Conservation (phyloP, 2,329 filamentous ascomycete species). For the Lizonia empirigonia region DNA sequence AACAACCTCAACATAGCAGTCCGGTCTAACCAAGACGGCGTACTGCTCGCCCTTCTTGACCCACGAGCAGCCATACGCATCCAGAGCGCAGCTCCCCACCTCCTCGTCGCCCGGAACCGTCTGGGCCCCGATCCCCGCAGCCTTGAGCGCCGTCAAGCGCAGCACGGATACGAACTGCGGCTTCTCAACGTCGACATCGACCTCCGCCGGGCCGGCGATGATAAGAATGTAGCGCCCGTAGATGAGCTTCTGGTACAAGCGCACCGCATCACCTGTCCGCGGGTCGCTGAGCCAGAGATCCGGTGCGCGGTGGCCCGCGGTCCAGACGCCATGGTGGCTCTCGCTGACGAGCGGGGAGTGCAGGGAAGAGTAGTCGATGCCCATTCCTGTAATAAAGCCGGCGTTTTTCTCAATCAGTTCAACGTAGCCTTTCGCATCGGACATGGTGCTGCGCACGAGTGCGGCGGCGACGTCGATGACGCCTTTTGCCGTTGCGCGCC, state of each 20-base stretch:
- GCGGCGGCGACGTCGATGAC: constrained; percentile 57
- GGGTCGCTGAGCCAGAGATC: constrained; percentile 22
- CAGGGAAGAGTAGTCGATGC: constrained; percentile 49
- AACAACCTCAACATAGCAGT: constrained; percentile 19
- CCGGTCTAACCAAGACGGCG: constrained; percentile 17
- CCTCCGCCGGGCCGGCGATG: neutral
- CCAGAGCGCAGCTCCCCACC: neutral
- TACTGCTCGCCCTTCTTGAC: constrained; percentile 4
- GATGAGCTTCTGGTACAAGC: constrained; percentile 15
- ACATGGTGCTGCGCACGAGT: constrained; percentile 54
- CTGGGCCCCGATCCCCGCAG: neutral
- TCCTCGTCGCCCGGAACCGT: neutral
- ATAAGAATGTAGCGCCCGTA: constrained; percentile 20
- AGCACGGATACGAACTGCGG: constrained; percentile 4
- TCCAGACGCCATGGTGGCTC: constrained; percentile 43
- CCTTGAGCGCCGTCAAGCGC: constrained; percentile 1
- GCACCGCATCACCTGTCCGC: neutral
- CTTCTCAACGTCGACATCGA: neutral
- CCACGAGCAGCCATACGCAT: constrained; percentile 13
- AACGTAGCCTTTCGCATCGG: constrained; percentile 55
- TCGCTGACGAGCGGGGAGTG: constrained; percentile 45
- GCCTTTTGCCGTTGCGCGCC: constrained; percentile 51
- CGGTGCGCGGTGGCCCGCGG: constrained; percentile 36
- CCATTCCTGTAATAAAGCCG: constrained; percentile 58
- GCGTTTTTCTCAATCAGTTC: constrained; percentile 56